phyloP scores from a whole-genome alignment of 139 green algal species.

The Desmodesmus armatus region DNA sequence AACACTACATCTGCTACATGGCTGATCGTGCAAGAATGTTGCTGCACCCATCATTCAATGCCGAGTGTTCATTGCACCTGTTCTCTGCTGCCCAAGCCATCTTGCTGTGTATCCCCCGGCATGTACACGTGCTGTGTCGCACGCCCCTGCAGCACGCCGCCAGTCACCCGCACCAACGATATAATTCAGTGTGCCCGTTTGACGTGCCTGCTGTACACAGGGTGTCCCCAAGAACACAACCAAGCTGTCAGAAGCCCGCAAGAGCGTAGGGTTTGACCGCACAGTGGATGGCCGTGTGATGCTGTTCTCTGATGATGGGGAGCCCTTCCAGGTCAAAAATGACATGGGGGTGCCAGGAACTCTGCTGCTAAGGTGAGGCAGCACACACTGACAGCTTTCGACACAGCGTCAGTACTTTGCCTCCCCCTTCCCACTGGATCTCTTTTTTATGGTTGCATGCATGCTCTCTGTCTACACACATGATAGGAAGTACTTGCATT shows the following conservation, averaged over 20 bases:
- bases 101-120: background rate
- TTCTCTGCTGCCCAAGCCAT: background rate
- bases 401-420: too few relatives aligned
- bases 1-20: background rate
- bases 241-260: conserved; percentile 34
- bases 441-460: too few relatives aligned
- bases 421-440: too few relatives aligned
- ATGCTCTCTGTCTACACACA: too few relatives aligned
- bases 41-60: background rate
- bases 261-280: conserved; percentile 38
- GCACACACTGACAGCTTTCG: too few relatives aligned
- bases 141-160: background rate
- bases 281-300: conserved; percentile 28
- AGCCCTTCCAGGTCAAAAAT: conserved; percentile 42
- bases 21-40: background rate
- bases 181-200: background rate
- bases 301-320: conserved; percentile 27
- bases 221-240: conserved; percentile 1
- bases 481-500: too few relatives aligned
- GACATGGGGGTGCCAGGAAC: conserved; percentile 41
- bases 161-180: background rate
- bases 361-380: conserved; percentile 38
- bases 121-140: background rate
- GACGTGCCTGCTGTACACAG: background rate
- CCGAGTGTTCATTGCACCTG: background rate